Evolutionary conservation across 2,329 filamentous ascomycete genomes (phyloP), one percentile per base, ranked within the genome.

Genomic region (Epichloe uncinata): DNA sequence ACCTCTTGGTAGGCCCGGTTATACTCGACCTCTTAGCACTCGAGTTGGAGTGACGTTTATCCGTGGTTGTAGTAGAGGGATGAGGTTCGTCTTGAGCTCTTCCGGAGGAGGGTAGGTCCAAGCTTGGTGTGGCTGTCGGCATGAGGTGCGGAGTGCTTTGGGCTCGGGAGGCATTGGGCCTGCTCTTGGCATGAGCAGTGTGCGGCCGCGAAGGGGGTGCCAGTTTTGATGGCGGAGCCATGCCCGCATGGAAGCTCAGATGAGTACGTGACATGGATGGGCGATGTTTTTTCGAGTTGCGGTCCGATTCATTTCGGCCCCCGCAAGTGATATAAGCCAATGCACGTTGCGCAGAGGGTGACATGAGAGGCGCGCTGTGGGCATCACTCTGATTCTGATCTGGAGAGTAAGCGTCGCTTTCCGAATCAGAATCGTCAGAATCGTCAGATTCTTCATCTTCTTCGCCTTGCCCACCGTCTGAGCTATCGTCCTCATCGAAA

Each of bases 11-110:
- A 54, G 81, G 78, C 49, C 83, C 79, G 56, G 72, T 75, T 55
- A 82, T 79, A 65, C 75, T 80, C 50, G 79, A 70, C 52, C 76
- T 71, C 66, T 81, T 81, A 44, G 67, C 66, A 60, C 74, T 79
- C 46, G 73, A 74, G 40, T 67, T 67, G 30, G 78, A 81, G 45
- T 70, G 67, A 34, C 75, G 73, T 55, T 77, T 75, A 49, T 76
- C 72, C 45, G 60, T 59, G 22, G 12, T 41, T 41, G 43, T 35
- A 43, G 50, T 48, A 6, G 42, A 33, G 26, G 9, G 47, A 26
- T 60, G 57, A 35, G 55, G 56, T 26, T 55, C 55, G 41, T 72
- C 68, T 8, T 36, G 48, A 54, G 5, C 48, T n/a, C 26, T 46
- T 8, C 37, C 40, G 6, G 60, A 53, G 9, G 52, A 47, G 33